These are phyloP conservation scores for Saccharata proteae DNA, from an alignment of 2,329 filamentous ascomycete genomes.

Conservation along the genomic window DNA sequence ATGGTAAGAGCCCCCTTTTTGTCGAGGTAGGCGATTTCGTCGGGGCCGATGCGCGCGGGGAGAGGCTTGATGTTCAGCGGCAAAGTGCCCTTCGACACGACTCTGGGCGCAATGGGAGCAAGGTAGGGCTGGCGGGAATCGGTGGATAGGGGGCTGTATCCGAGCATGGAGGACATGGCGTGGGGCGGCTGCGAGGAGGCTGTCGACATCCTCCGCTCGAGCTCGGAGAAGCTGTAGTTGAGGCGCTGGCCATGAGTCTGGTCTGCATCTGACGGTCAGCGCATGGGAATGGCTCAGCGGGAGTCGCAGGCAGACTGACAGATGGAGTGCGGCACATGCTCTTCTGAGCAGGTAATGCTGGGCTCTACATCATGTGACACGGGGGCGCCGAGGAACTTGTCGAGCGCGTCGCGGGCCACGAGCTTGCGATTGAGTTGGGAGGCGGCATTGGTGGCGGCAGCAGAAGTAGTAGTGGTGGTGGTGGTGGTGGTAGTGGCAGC, in stretches of 20 bases:
- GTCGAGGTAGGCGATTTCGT: constrained; percentile 73
- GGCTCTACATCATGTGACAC: constrained; percentile 35
- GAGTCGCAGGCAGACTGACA: constrained; percentile 35
- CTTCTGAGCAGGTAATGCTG: constrained; percentile 30
- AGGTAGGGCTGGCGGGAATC: constrained; percentile 23
- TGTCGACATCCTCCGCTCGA: constrained; percentile 32
- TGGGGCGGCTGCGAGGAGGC: constrained; percentile 6
- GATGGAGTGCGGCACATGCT: constrained; percentile 52
- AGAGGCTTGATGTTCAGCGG: constrained; percentile 68
- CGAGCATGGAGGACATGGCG: constrained; percentile 24
- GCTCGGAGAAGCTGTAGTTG: constrained; percentile 27
- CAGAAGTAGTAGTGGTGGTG: constrained; percentile 12
- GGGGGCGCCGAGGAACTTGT: constrained; percentile 16
- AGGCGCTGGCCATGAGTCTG: constrained; percentile 34
- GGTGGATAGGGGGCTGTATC: constrained; percentile 23
- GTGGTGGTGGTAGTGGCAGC: no score
- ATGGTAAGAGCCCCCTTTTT: constrained; percentile 76
- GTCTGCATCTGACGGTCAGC: constrained; percentile 24
- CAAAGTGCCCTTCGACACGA: constrained; percentile 29
- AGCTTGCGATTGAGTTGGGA: constrained; percentile 23
- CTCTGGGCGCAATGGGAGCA: constrained; percentile 37
- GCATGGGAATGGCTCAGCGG: not conserved
- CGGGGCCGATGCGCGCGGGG: constrained; percentile 60
- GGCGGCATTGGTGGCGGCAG: constrained; percentile 8
- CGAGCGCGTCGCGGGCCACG: constrained; percentile 25